phyloP scores from a whole-genome alignment of 2,329 filamentous ascomycete genomes.

The Ambrosiella beaveri region DNA sequence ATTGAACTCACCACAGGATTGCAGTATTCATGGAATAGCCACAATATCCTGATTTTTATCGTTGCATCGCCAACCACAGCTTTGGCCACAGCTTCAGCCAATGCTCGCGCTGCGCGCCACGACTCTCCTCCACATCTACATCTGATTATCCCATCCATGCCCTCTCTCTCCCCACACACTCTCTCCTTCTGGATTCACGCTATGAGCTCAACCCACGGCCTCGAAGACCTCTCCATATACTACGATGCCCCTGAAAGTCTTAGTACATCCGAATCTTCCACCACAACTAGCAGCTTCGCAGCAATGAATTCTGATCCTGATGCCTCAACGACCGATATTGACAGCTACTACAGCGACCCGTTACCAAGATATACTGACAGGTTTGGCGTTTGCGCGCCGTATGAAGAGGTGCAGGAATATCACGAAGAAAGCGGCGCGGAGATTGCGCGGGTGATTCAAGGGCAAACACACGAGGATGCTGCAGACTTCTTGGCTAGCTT shows the following conservation, averaged over 20 bases:
- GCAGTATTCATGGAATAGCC: background rate
- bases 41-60: background rate
- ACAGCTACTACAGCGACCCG: conserved; percentile 4
- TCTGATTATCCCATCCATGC: background rate
- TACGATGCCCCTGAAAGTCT: conserved; percentile 4
- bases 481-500: background rate
- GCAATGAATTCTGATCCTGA: background rate
- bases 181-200: background rate
- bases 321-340: background rate
- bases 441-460: background rate
- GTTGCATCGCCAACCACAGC: background rate
- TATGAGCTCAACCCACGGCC: background rate
- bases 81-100: background rate
- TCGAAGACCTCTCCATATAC: conserved; percentile 5
- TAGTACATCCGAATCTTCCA: background rate
- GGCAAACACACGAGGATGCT: background rate
- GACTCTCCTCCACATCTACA: background rate
- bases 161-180: background rate
- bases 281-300: background rate
- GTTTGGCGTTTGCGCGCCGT: background rate
- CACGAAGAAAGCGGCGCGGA: background rate
- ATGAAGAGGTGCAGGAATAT: background rate
- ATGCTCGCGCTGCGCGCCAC: background rate
- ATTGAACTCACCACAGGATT: background rate
- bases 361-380: background rate